Conservation (phyloP, 306 rosid species). For the Pyrus communis region DNA sequence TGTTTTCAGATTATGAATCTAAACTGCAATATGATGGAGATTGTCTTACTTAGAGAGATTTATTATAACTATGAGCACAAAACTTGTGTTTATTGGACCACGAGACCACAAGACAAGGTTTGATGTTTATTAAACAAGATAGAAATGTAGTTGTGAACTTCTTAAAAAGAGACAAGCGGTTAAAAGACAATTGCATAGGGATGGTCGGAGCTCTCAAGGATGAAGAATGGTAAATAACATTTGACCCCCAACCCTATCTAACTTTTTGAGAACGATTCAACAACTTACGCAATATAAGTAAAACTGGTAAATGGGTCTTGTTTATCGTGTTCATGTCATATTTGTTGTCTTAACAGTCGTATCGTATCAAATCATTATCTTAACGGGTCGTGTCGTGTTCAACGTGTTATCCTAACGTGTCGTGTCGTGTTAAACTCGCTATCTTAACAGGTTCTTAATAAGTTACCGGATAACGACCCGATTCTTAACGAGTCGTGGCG, state of each 20-base stretch:
- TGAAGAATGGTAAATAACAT: background rate
- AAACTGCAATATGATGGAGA: background rate
- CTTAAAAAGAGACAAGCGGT: background rate
- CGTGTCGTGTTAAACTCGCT: too few relatives aligned
- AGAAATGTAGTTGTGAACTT: background rate
- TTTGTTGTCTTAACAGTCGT: too few relatives aligned
- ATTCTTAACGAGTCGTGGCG: too few relatives aligned
- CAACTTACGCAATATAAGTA: background rate
- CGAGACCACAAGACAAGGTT: background rate
- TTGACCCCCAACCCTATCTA: background rate
- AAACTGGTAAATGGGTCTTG: too few relatives aligned
- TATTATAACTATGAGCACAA: background rate
- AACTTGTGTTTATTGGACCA: background rate
- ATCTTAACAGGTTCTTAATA: too few relatives aligned
- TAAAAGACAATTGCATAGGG: conserved; percentile 6
- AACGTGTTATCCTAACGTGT: too few relatives aligned
- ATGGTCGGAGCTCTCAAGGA: conserved; percentile 5
- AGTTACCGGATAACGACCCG: too few relatives aligned
- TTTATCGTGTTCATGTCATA: too few relatives aligned
- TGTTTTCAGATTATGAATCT: background rate
- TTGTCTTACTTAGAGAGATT: background rate
- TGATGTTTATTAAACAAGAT: background rate
- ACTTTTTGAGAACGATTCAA: background rate
- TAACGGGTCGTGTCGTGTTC: too few relatives aligned
- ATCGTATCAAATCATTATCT: too few relatives aligned